Conservation (phyloP, 495 filamentous ascomycete genomes). For the Penicillium steckii region DNA sequence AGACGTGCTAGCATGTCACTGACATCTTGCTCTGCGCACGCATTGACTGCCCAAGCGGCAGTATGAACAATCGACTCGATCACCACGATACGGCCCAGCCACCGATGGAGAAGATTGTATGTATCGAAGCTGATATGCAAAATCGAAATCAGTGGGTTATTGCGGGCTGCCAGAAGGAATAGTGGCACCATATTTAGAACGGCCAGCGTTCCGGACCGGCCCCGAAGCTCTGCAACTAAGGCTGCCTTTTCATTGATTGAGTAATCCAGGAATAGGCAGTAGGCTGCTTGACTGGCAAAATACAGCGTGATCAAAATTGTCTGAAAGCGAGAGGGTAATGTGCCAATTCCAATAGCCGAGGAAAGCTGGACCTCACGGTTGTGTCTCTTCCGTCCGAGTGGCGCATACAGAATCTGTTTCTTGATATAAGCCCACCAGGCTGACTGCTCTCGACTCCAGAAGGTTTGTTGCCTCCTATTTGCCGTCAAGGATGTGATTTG, state of each 20-base stretch:
- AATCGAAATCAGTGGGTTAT: slow-evolving; percentile 85
- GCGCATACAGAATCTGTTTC: slow-evolving; percentile 78
- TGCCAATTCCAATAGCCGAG: slow-evolving; percentile 82
- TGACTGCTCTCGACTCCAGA: slow-evolving; percentile 65
- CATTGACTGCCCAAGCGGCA: slow-evolving; percentile 62
- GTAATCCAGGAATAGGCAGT: slow-evolving; percentile 74
- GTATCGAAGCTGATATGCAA: slow-evolving; percentile 93
- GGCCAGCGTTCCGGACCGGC: slow-evolving; percentile 79
- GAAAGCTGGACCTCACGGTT: slow-evolving; percentile 88
- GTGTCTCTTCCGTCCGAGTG: slow-evolving; percentile 78
- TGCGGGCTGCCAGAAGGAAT: slow-evolving; percentile 83
- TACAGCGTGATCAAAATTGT: slow-evolving; percentile 71
- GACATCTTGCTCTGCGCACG: slow-evolving; percentile 39
- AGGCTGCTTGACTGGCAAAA: slow-evolving; percentile 72
- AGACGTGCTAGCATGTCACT: slow-evolving; percentile 57
- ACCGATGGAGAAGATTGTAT: slow-evolving; percentile 91
- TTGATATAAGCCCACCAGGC: slow-evolving; percentile 70
- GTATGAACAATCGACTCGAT: slow-evolving; percentile 76
- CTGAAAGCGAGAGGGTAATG: slow-evolving; percentile 84
- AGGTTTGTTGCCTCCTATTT: slow-evolving; percentile 48
- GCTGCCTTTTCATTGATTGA: slow-evolving; percentile 45
- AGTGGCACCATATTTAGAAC: slow-evolving; percentile 90
- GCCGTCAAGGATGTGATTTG: slow-evolving; percentile 65
- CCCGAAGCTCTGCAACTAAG: slow-evolving; percentile 68
- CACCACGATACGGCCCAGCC: slow-evolving; percentile 87